These are phyloP conservation scores for Novymonas esmeraldas DNA, from an alignment of 208 protist genomes.

Conservation along the genomic window DNA sequence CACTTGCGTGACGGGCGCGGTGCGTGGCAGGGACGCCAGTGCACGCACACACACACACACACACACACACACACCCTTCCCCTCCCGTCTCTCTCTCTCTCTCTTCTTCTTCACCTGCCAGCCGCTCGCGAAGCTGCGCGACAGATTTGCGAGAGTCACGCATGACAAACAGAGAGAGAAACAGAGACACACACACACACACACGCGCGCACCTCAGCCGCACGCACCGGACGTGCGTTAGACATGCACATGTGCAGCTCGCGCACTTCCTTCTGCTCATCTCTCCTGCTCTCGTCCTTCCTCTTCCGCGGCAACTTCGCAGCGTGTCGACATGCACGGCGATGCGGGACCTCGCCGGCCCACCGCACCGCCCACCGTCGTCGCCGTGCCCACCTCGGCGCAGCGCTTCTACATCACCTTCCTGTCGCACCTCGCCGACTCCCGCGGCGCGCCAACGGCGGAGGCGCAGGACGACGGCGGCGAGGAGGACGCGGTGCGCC, in stretches of 20 bases:
- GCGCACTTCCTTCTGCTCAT: too few species aligned
- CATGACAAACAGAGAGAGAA: too few species aligned
- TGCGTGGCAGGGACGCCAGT: not conserved
- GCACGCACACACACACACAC: too few species aligned
- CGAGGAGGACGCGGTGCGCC: conserved; percentile 11
- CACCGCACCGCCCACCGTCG: not conserved
- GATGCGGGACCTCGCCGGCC: not conserved
- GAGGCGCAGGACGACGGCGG: not conserved
- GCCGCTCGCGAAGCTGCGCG: too few species aligned
- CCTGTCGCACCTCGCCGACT: not conserved
- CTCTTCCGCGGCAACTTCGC: too few species aligned
- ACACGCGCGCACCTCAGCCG: not conserved
- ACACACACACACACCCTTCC: too few species aligned
- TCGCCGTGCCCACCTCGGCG: not conserved
- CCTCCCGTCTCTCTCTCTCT: too few species aligned
- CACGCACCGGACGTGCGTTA: too few species aligned
- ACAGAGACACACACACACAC: not conserved
- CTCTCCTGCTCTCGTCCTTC: too few species aligned
- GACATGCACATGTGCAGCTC: too few species aligned
- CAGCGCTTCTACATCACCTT: conserved; percentile 20
- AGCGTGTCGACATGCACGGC: not conserved
- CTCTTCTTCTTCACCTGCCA: too few species aligned
- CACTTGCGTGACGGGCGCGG: too few species aligned
- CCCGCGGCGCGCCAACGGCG: not conserved
- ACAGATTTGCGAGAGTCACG: not conserved